Conservation (phyloP, 345 rosid species). For the Psidium friedrichsthalianum region DNA sequence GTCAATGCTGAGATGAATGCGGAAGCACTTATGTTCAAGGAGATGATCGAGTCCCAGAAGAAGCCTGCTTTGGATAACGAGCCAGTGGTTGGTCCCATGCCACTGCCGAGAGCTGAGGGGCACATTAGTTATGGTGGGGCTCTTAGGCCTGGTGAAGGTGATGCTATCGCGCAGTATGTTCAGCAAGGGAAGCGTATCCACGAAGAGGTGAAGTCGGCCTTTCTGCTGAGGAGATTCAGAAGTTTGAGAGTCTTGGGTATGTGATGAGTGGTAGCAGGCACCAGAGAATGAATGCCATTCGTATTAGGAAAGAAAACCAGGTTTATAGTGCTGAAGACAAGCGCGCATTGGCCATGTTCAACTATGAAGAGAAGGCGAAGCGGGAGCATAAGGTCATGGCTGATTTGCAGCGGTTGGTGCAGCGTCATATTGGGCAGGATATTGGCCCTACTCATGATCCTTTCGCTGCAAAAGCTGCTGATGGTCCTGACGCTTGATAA, state of each 20-base stretch:
- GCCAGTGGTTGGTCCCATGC: constrained; percentile 78
- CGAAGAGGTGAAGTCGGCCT: constrained; percentile 99
- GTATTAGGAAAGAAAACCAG: constrained; percentile 98
- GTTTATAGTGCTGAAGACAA: constrained; percentile 98
- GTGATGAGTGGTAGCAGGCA: constrained; percentile 99
- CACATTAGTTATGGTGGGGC: constrained; percentile 99
- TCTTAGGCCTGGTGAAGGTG: constrained; percentile 98
- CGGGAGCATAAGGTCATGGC: constrained; percentile 98
- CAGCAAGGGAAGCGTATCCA: constrained; percentile 98
- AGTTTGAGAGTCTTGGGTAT: constrained; percentile 85
- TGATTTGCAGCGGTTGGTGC: constrained; percentile 84
- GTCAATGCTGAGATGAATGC: constrained; percentile 39
- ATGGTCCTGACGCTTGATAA: constrained; percentile 62
- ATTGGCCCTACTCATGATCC: constrained; percentile 95
- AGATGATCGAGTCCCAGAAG: constrained; percentile 74
- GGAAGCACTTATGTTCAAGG: constrained; percentile 60
- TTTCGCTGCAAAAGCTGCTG: constrained; percentile 54
- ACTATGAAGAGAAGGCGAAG: constrained; percentile 95
- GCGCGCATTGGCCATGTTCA: constrained; percentile 94
- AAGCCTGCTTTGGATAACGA: constrained; percentile 61
- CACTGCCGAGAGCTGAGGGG: constrained; percentile 88
- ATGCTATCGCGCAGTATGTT: constrained; percentile 95
- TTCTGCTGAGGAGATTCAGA: constrained; percentile 89
- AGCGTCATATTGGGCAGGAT: constrained; percentile 93
- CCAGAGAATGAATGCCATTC: constrained; percentile 97